These are phyloP conservation scores for Camelina neglecta DNA, from an alignment of 345 rosid species.

Conservation along the genomic window DNA sequence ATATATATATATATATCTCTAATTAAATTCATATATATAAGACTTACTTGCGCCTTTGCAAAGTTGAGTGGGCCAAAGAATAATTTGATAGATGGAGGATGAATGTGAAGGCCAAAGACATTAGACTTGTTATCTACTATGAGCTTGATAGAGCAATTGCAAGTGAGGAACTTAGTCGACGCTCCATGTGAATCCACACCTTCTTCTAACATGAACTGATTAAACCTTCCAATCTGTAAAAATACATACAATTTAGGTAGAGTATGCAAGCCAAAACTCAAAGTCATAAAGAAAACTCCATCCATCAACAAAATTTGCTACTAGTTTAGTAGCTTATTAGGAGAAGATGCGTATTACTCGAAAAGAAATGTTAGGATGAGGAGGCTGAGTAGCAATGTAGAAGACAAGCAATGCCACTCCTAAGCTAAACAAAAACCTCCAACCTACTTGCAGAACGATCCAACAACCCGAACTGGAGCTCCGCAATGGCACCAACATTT, in stretches of 20 bases:
- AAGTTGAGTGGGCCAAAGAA: slow-evolving; percentile 66
- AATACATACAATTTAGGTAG: slow-evolving; percentile 7
- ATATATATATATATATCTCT: background rate
- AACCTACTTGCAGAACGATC: slow-evolving; percentile 66
- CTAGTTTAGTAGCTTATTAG: background rate
- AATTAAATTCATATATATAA: background rate
- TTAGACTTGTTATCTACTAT: slow-evolving; percentile 76
- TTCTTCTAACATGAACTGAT: slow-evolving; percentile 65
- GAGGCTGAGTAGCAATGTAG: slow-evolving; percentile 82
- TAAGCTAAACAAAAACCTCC: slow-evolving; percentile 80
- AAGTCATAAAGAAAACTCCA: background rate
- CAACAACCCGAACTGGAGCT: slow-evolving; percentile 58
- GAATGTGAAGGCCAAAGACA: slow-evolving; percentile 75
- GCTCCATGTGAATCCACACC: slow-evolving; percentile 80
- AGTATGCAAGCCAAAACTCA: slow-evolving; percentile 5
- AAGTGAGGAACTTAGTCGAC: slow-evolving; percentile 69
- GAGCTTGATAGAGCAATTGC: slow-evolving; percentile 64
- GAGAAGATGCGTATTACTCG: slow-evolving; percentile 53
- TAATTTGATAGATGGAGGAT: slow-evolving; percentile 60
- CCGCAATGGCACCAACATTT: slow-evolving; percentile 58
- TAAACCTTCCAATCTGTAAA: slow-evolving; percentile 60
- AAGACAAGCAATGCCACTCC: slow-evolving; percentile 78
- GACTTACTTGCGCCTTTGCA: slow-evolving; percentile 61
- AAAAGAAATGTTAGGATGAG: slow-evolving; percentile 66
- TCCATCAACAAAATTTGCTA: background rate